Base-by-base conservation (phyloP, 805 yeast species). In the Cyberlindnera veronae region DNA sequence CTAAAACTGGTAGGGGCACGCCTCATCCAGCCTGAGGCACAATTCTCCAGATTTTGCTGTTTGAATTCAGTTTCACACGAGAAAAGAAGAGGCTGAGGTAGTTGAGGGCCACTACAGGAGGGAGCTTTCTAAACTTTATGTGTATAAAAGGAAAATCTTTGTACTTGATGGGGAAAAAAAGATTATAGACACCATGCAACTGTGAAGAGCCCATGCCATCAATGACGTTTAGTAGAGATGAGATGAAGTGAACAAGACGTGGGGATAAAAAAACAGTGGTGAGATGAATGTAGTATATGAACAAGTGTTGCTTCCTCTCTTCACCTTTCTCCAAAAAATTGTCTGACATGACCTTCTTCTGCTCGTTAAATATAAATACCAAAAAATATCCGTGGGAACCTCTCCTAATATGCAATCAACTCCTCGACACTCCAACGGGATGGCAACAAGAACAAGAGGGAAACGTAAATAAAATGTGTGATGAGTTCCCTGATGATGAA, bases 331-430 rank as follows among this genome's bases (percentile, higher is more conserved):
- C 19, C 35, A 24, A 32, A 31, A 23, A 27, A 26, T 19, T 13
- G 21, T 22, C 24, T 21, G 15, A 32, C 34, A 32, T 32, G 34
- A 32, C 36, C 28, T 35, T 30, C 28, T 35, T 30, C 47, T 39
- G 33, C 31, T 38, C 41, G 45, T 44, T 41, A 44, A 38, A 36
- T 44, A 44, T 38, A 44, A 44, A 41, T 39, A 39, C 36, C 39
- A 33, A 35, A n/a, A 39, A 32, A 31, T 32, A 29, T 17, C 36
- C 31, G n/a, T 36, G n/a, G 31, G 26, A 32, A 36, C n/a, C n/a
- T n/a, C n/a, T n/a, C n/a, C n/a, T n/a, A n/a, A n/a, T n/a, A n/a
- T n/a, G n/a, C n/a, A n/a, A n/a, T n/a, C n/a, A n/a, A n/a, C n/a
- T n/a, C n/a, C n/a, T n/a, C 42, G 20, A 22, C 12, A 13, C 30